A percentile compares a stretch with the other conserved stretches of the same genome.
Evolutionary conservation across 1,284 basidiomycete species (phyloP).

Genomic region (Paramarasmius palmivorus): DNA sequence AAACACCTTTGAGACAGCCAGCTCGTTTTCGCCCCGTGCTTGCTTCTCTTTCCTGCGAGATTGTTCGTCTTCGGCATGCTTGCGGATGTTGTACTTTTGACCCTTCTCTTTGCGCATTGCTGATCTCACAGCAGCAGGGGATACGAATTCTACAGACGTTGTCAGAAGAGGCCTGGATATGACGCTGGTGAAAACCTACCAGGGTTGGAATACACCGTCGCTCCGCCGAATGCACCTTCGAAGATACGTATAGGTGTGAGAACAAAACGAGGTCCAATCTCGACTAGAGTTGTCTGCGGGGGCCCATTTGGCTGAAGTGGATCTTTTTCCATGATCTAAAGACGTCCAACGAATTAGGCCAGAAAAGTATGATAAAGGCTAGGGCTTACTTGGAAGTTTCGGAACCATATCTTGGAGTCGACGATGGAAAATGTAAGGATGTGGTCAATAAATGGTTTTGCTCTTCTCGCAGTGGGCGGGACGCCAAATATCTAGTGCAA

Average conservation of each 20-base stretch:
- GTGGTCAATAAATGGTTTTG: slow-evolving; percentile 99
- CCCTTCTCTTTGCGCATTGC: slow-evolving; percentile 74
- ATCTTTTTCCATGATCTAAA: slow-evolving; percentile 79
- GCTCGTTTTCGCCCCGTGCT: slow-evolving; percentile 72
- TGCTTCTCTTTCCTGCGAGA: slow-evolving; percentile 67
- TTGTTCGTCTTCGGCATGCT: slow-evolving; percentile 75
- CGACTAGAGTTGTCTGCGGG: slow-evolving; percentile 80
- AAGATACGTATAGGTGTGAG: slow-evolving; percentile 98
- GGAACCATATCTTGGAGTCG: slow-evolving; percentile 98
- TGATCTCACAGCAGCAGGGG: slow-evolving; percentile 83
- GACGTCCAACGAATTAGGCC: not conserved
- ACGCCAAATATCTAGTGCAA: slow-evolving; percentile 86
- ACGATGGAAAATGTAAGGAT: slow-evolving; percentile 95
- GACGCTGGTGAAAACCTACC: slow-evolving; percentile 47
- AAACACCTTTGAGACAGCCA: slow-evolving; percentile 90
- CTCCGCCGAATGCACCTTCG: slow-evolving; percentile 94
- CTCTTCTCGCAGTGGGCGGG: slow-evolving; percentile 83
- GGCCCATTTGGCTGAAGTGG: slow-evolving; percentile 72
- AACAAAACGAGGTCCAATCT: slow-evolving; percentile 98
- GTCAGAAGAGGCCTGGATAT: not conserved
- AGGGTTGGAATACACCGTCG: slow-evolving; percentile 95
- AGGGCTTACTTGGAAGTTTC: slow-evolving; percentile 87
- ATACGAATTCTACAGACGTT: slow-evolving; percentile 81
- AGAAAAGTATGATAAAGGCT: not conserved
- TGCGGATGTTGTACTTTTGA: slow-evolving; percentile 78